These are phyloP conservation scores for Narthecium ossifragum DNA, from an alignment of 106 monocot species.

Conservation along the genomic window DNA sequence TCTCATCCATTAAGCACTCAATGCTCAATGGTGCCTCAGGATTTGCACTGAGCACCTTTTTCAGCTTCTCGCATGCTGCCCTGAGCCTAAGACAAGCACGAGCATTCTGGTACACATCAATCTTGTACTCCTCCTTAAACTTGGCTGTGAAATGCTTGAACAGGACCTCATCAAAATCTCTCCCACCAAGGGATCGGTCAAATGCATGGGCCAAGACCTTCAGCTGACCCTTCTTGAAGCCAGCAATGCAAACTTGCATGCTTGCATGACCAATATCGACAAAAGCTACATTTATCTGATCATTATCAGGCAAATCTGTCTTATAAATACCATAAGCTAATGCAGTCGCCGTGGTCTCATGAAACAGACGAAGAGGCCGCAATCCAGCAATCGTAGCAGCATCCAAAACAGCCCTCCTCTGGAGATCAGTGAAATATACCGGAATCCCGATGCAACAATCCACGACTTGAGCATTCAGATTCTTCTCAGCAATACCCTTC, in stretches of 20 bases:
- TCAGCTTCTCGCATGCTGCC: slow-evolving; percentile 70
- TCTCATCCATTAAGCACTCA: slow-evolving; percentile 90
- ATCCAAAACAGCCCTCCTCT: slow-evolving; percentile 67
- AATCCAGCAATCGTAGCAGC: slow-evolving; percentile 74
- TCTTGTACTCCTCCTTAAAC: slow-evolving; percentile 68
- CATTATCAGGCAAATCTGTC: slow-evolving; percentile 59
- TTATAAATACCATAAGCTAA: slow-evolving; percentile 80
- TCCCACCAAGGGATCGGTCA: slow-evolving; percentile 68
- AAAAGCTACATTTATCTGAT: slow-evolving; percentile 64
- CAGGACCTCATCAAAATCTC: slow-evolving; percentile 84
- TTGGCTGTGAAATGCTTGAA: slow-evolving; percentile 73
- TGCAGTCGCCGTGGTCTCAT: slow-evolving; percentile 75
- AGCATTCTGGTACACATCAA: slow-evolving; percentile 63
- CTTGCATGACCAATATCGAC: slow-evolving; percentile 78
- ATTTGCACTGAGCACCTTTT: slow-evolving; percentile 86
- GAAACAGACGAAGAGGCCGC: slow-evolving; percentile 69
- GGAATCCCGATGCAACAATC: slow-evolving; percentile 94
- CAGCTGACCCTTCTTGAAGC: slow-evolving; percentile 59
- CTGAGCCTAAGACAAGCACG: slow-evolving; percentile 68
- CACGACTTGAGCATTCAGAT: slow-evolving; percentile 49
- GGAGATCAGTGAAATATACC: slow-evolving; percentile 78
- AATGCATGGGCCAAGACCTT: slow-evolving; percentile 50
- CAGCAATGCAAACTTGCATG: slow-evolving; percentile 77
- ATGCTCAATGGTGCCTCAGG: slow-evolving; percentile 74
- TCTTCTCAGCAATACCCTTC: slow-evolving; percentile 72